Evolutionary conservation across 306 rosid genomes (phyloP), one percentile per base, ranked within the genome.

Genomic region (Rosa multiflora): DNA sequence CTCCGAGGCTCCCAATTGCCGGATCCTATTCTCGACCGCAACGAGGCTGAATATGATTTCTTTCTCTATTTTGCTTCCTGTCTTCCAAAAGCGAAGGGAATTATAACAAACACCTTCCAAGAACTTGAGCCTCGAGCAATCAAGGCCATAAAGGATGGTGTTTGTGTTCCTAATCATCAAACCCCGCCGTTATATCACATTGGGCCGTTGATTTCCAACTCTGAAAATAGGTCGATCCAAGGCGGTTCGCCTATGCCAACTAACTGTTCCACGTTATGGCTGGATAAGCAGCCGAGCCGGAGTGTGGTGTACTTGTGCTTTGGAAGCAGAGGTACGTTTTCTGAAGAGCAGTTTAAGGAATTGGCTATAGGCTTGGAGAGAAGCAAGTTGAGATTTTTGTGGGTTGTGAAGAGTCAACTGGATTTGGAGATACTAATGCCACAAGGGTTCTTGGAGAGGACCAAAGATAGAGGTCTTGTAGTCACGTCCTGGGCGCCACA

Each of bases 221-320:
- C 62, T 10, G 47, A 70, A 71, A 11, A 56, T 10, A 3, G 39
- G 71, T 49, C n/a, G 2, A 5, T 17, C 6, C 39, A 4, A 14
- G 58, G 84, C 1, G 35, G 35, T 32, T 32, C 35, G 35, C 1
- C 35, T 32, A 32, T 32, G 35, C 35, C 35, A 32, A 32, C 35
- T 2, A 32, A 32, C 35, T 32, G 35, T 51, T 56, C 69, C 63
- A 61, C n/a, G 35, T 20, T 55, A 18, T 76, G 84, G 84, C 40
- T 81, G 26, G 52, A 70, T 23, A 7, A 69, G 43, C 78, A 70
- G 67, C 84, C 73, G n/a, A 39, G 51, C 2, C n/a, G 42, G 13
- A 81, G 81, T 21, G 84, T 76, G 12, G 84, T 81, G 56, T 81
- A 61, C 48, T 44, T 81, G 47, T 70, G 81, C 35, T 81, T 81